These are phyloP conservation scores for Eimeria praecox DNA, from an alignment of 169 alveolate genomes.

Conservation along the genomic window DNA sequence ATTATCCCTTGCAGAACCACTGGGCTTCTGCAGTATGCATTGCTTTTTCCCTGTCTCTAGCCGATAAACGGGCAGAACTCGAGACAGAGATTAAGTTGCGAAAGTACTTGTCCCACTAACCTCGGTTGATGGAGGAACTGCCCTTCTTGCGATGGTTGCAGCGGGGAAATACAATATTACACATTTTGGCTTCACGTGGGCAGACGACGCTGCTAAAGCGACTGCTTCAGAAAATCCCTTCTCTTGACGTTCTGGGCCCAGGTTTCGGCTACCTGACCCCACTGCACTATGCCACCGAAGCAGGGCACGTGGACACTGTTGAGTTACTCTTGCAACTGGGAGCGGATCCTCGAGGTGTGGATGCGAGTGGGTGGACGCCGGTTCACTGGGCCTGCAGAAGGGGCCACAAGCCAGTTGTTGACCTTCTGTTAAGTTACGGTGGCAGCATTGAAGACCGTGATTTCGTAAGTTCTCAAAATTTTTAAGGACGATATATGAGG, in stretches of 20 bases:
- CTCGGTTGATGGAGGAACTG: neutral
- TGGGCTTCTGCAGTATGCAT: neutral
- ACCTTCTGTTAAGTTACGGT: conserved; percentile 26
- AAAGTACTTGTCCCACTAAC: neutral
- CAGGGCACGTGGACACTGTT: conserved; percentile 78
- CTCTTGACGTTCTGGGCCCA: conserved; percentile 77
- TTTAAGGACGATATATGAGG: neutral
- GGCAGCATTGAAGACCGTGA: conserved; percentile 74
- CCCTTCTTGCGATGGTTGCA: conserved; percentile 19
- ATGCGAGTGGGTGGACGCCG: conserved; percentile 82
- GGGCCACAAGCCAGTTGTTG: conserved; percentile 63
- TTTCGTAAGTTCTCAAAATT: neutral
- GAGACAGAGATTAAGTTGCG: neutral
- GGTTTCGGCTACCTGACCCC: conserved; percentile 81
- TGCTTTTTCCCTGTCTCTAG: neutral
- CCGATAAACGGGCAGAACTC: neutral
- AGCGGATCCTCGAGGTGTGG: conserved; percentile 77
- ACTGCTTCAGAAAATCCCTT: conserved; percentile 30
- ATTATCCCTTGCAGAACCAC: neutral
- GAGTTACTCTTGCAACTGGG: conserved; percentile 56
- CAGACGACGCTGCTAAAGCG: conserved; percentile 52
- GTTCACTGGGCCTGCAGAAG: conserved; percentile 79
- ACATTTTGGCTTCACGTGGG: conserved; percentile 72
- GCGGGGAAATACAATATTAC: conserved; percentile 77
- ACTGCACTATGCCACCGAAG: conserved; percentile 73